Evolutionary conservation across 2,329 filamentous ascomycete species (phyloP).

Genomic region (Trichoderma citrinoviride): DNA sequence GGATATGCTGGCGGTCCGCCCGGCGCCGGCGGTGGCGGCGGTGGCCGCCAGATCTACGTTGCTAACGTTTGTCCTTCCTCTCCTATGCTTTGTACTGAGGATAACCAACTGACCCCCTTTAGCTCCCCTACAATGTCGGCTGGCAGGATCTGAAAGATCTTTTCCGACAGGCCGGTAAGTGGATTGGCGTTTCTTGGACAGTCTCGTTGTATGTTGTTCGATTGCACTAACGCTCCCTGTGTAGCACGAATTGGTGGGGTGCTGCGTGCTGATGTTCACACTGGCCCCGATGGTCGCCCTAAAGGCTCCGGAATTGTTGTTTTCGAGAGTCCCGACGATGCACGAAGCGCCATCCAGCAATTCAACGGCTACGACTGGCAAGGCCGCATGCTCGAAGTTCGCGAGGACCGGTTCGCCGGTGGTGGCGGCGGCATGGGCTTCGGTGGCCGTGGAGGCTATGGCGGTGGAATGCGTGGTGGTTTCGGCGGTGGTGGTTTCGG

Average conservation of each 20-base stretch:
- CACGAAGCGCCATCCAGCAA: conserved; percentile 90
- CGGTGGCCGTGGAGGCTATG: conserved; percentile 58
- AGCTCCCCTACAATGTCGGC: conserved; percentile 96
- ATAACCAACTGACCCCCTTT: conserved; percentile 28
- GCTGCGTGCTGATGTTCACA: conserved; percentile 91
- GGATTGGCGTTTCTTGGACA: background rate
- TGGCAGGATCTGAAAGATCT: conserved; percentile 99
- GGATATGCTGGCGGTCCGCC: conserved; percentile 50
- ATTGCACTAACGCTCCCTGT: background rate
- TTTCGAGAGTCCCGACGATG: conserved; percentile 92
- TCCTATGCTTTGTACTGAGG: conserved; percentile 21
- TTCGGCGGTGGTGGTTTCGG: conserved; percentile 44
- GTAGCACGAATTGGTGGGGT: conserved; percentile 68
- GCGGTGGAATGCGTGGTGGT: conserved; percentile 57
- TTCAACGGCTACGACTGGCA: conserved; percentile 99
- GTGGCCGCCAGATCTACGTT: conserved; percentile 90
- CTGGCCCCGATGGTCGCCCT: conserved; percentile 84
- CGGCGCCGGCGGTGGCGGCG: conserved; percentile 48
- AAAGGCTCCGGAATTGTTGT: conserved; percentile 97
- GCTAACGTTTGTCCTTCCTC: conserved; percentile 78
- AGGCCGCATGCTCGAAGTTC: conserved; percentile 86
- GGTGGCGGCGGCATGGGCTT: conserved; percentile 53
- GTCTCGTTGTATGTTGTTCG: background rate
- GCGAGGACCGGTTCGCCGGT: conserved; percentile 90
- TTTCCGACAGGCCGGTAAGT: conserved; percentile 95